Conservation (phyloP, 1,284 basidiomycete species). For the Naganishia sp. region DNA sequence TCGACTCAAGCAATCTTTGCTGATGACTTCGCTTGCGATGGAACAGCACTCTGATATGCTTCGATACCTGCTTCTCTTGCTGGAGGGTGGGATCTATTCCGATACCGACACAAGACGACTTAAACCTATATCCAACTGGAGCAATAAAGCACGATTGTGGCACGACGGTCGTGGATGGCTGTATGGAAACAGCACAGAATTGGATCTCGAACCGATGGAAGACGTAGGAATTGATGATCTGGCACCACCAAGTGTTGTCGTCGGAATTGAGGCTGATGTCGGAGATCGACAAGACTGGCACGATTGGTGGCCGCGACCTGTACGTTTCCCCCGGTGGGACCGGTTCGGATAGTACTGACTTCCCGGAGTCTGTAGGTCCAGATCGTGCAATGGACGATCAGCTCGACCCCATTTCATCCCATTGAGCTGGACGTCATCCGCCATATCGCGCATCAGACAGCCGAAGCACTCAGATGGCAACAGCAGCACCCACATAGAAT, state of each 20-base stretch:
- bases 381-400: conserved; percentile 56
- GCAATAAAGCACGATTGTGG: conserved; percentile 40
- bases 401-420: conserved; percentile 38
- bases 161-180: conserved; percentile 48
- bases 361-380: conserved; percentile 43
- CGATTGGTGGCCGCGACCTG: conserved; percentile 53
- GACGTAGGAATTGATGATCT: conserved; percentile 30
- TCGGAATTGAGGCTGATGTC: conserved; percentile 55
- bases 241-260: conserved; percentile 45
- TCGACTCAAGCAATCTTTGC: conserved; percentile 21
- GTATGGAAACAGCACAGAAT: conserved; percentile 30
- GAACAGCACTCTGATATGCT: conserved; percentile 45
- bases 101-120: conserved; percentile 53
- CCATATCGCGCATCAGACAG: conserved; percentile 41
- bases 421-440: conserved; percentile 32
- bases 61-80: conserved; percentile 50
- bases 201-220: background rate
- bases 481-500: conserved; percentile 35
- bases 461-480: conserved; percentile 45
- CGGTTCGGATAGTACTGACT: background rate
- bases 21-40: background rate
- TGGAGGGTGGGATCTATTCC: conserved; percentile 53
- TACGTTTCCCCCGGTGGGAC: conserved; percentile 45
- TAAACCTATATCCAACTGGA: conserved; percentile 47
- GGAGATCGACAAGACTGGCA: conserved; percentile 52